Percentiles rank a stretch among this genome's conserved stretches.
Conservation (phyloP, 2,329 filamentous ascomycete genomes). For the Ascochyta pisi region DNA sequence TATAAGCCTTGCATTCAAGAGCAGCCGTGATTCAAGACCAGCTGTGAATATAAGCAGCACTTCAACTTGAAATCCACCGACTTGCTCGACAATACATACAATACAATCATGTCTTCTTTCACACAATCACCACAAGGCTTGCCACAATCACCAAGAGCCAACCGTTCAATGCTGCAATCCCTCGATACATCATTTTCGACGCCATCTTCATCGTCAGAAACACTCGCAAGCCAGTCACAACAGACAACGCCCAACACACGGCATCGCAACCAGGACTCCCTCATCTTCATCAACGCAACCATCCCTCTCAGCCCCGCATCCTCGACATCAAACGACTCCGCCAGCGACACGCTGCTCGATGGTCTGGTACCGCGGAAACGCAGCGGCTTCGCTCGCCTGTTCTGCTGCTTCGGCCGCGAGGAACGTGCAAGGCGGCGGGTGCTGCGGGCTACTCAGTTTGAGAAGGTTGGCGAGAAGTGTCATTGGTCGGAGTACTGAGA, state of each 20-base stretch:
- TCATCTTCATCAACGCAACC: slow-evolving; percentile 46
- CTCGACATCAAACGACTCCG: slow-evolving; percentile 19
- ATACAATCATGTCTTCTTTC: slow-evolving; percentile 7
- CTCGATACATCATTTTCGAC: slow-evolving; percentile 31
- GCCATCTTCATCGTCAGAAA: slow-evolving; percentile 10
- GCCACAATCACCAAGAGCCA: slow-evolving; percentile 34
- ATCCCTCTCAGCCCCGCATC: slow-evolving; percentile 42
- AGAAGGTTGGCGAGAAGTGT: slow-evolving; percentile 39
- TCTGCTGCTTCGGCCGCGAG: slow-evolving; percentile 45
- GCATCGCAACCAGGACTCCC: slow-evolving; percentile 23
- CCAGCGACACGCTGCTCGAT: slow-evolving; percentile 28
- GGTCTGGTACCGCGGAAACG: slow-evolving; percentile 40
- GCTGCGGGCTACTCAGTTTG: slow-evolving; percentile 31
- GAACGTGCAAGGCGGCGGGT: slow-evolving; percentile 36
- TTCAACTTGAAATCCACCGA: neutral
- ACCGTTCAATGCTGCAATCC: slow-evolving; percentile 28
- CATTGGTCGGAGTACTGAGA: slow-evolving; percentile 44
- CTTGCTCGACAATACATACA: neutral
- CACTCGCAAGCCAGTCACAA: slow-evolving; percentile 2
- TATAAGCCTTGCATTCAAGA: slow-evolving; percentile 14
- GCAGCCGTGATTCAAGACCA: neutral
- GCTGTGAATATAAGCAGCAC: neutral
- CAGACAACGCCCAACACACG: neutral
- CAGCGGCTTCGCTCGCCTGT: slow-evolving; percentile 39
- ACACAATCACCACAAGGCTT: slow-evolving; percentile 29